Base-by-base conservation (phyloP, 129 eudicot species). In the Saposhnikovia divaricata region DNA sequence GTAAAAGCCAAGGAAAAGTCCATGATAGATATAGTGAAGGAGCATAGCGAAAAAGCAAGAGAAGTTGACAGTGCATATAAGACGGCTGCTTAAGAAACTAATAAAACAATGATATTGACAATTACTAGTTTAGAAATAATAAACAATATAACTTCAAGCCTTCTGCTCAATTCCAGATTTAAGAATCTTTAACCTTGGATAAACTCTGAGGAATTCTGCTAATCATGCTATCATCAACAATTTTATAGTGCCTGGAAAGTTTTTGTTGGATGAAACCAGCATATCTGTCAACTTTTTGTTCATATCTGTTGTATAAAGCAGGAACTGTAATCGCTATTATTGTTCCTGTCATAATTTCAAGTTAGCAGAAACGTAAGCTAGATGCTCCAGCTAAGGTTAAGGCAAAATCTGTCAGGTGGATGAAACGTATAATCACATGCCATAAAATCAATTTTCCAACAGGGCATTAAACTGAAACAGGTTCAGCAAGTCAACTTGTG, bases 291-390 rank as follows among this genome's bases (percentile, higher is more conserved):
- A 96, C 89, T 65, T 34, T 85, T 31, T 86, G 89, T 88, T 89
- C 89, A 68, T 86, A 92, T 88, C 81, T 89, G 82, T 89, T 90
- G 84, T 90, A 96, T 85, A 96, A 85, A 18, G 97, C 99, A 27
- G 99, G 98, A 77, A 96, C 51, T 47, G 97, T 92, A 53, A 90
- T 87, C 3, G 86, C 91, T 38, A 92, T 59, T 76, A 96, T 88
- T 39, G 88, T 88, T 72, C 98, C 99, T 96, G 93, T 38, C 7
- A 79, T 23, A 81, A 80, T 42, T 65, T 77, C 61, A 71, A 3
- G 77, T 28, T 27, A 59, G 71, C 79, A 37, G 57, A 63, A 84
- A 79, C 9, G 65, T 82, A 43, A 66, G 72, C 42, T 12, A 66
- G 72, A 44, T 21, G 77, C 21, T 44, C 77, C 25, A 73, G 2